A percentile compares a stretch with the other conserved stretches of the same genome.
phyloP scores from a whole-genome alignment of 441 rosid genomes.

The Macaranga tanarius region DNA sequence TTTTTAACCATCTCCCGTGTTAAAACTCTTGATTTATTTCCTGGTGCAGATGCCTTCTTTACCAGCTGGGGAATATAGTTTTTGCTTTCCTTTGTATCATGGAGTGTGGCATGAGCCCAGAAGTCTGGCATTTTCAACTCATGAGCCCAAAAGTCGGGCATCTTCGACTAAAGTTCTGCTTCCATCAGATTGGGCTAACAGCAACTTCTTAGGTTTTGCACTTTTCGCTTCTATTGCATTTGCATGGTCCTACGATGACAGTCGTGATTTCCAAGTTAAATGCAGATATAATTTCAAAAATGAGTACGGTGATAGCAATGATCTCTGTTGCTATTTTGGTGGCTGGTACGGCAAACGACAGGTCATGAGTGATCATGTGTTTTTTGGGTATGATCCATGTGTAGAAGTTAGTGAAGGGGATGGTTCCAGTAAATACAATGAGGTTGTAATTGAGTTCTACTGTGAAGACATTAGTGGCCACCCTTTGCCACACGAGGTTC shows the following conservation, averaged over 20 bases:
- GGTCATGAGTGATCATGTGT: not conserved
- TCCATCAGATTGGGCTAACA: conserved; percentile 5
- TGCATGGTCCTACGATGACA: no score
- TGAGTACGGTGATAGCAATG: not conserved
- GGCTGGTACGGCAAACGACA: not conserved
- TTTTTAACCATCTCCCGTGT: no score
- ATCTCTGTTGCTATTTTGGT: not conserved
- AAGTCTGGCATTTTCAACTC: no score
- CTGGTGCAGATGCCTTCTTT: not conserved
- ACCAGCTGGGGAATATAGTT: not conserved
- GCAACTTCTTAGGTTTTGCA: conserved; percentile 15
- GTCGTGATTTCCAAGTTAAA: not conserved
- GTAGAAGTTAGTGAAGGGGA: conserved; percentile 2
- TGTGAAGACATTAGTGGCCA: not conserved
- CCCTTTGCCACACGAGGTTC: not conserved
- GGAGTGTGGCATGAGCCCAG: no score
- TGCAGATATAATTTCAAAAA: conserved; percentile 22
- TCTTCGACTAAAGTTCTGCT: conserved; percentile 18
- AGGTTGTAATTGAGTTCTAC: not conserved
- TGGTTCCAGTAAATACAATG: not conserved
- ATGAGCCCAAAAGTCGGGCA: not conserved
- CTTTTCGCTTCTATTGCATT: conserved; percentile 11
- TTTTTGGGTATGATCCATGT: conserved; percentile 8
- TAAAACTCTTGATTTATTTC: not conserved
- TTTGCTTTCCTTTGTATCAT: conserved; percentile 4